Conservation (phyloP, 768 basidiomycete genomes). For the Suillus tomentosus region DNA sequence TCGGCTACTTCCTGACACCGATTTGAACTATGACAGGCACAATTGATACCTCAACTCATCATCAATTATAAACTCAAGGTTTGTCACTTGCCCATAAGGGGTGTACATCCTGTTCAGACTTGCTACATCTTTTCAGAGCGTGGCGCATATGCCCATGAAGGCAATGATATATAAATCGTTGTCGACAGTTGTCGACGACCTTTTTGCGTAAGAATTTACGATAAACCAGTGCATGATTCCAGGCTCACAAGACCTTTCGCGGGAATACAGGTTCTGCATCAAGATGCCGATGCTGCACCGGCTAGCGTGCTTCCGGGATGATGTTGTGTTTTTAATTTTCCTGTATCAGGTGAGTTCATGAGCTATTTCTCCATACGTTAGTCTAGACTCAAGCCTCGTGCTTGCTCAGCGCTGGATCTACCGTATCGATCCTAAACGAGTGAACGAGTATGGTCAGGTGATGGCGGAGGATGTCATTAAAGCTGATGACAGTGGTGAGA, state of each 20-base stretch:
- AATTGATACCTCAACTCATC: slow-evolving; percentile 85
- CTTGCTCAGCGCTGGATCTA: slow-evolving; percentile 88
- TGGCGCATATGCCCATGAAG: slow-evolving; percentile 98
- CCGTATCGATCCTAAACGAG: slow-evolving; percentile 89
- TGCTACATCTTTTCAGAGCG: slow-evolving; percentile 55
- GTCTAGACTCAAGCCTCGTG: slow-evolving; percentile 23
- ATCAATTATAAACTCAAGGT: slow-evolving; percentile 98
- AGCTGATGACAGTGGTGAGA: slow-evolving; percentile 45
- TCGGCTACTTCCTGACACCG: slow-evolving; percentile 16
- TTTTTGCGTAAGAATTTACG: slow-evolving; percentile 69
- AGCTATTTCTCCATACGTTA: slow-evolving; percentile 13
- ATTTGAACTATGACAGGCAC: slow-evolving; percentile 53
- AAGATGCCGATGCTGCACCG: slow-evolving; percentile 97
- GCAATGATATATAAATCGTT: slow-evolving; percentile 96
- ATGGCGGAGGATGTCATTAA: slow-evolving; percentile 48
- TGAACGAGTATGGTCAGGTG: slow-evolving; percentile 96
- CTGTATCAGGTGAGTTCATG: slow-evolving; percentile 75
- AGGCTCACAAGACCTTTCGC: slow-evolving; percentile 18
- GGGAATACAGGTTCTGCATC: slow-evolving; percentile 74
- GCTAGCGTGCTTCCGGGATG: slow-evolving; percentile 87
- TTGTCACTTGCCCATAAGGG: slow-evolving; percentile 24
- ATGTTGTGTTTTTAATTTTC: slow-evolving; percentile 89
- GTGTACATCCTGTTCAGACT: slow-evolving; percentile 12
- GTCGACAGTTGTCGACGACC: slow-evolving; percentile 89
- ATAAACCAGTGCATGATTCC: slow-evolving; percentile 15